Percentiles rank a stretch among this genome's conserved stretches.
Conservation (phyloP, 75 land plant genomes). For the Selaginella tamariscina region DNA sequence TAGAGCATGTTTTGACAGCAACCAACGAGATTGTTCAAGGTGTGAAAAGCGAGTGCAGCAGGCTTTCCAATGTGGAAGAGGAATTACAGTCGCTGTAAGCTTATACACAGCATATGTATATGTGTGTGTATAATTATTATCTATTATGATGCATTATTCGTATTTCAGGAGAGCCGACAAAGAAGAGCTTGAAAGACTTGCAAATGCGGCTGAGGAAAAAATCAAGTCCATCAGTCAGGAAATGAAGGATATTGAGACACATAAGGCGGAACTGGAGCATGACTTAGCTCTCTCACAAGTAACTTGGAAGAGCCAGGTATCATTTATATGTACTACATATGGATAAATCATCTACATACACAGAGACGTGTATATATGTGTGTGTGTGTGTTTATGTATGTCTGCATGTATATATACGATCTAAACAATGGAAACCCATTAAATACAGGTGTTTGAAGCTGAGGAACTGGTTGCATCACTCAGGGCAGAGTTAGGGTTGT, state of each 20-base stretch:
- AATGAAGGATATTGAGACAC: background rate
- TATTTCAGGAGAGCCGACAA: too few species aligned
- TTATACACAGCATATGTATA: too few species aligned
- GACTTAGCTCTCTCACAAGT: background rate
- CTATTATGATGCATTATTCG: too few species aligned
- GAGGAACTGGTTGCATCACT: background rate
- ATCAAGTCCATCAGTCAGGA: background rate
- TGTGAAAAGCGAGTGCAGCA: background rate
- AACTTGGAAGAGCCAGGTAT: background rate
- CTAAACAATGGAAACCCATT: too few species aligned
- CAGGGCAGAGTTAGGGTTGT: background rate
- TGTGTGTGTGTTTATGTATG: too few species aligned
- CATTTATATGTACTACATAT: too few species aligned
- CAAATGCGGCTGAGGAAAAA: background rate
- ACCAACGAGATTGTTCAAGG: background rate
- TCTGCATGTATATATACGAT: too few species aligned
- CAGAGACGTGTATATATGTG: too few species aligned
- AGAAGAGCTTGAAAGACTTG: background rate
- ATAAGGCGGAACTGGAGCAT: background rate
- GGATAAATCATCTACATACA: too few species aligned
- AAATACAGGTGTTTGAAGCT: conserved; percentile 3
- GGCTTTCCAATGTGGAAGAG: background rate
- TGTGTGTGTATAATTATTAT: too few species aligned
- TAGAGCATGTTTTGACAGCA: background rate
- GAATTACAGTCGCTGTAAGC: background rate